These are phyloP conservation scores for Pulveroboletus sp. DNA, from an alignment of 1,284 basidiomycete genomes.

Conservation along the genomic window DNA sequence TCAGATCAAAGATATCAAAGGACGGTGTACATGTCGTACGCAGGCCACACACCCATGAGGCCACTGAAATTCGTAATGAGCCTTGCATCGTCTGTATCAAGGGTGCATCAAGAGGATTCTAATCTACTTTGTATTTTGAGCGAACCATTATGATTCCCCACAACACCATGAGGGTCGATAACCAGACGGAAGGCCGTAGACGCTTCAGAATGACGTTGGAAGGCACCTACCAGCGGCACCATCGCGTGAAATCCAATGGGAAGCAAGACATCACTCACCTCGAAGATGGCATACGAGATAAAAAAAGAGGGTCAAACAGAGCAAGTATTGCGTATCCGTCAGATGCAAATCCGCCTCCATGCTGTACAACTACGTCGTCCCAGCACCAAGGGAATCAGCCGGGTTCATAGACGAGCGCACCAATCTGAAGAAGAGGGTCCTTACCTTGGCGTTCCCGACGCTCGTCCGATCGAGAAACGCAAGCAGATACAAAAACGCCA, in stretches of 20 bases:
- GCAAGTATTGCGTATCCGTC: constrained; percentile 62
- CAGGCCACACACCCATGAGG: too few species aligned
- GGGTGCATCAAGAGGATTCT: too few species aligned
- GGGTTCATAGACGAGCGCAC: not conserved
- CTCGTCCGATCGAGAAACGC: constrained; percentile 78
- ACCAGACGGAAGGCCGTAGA: too few species aligned
- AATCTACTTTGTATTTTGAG: not conserved
- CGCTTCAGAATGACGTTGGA: constrained; percentile 73
- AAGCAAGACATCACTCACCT: constrained; percentile 36
- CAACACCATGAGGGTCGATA: constrained; percentile 62
- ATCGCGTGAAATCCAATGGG: not conserved
- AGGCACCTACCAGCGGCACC: constrained; percentile 47
- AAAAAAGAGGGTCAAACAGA: constrained; percentile 66
- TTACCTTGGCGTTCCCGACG: constrained; percentile 78
- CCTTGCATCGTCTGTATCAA: too few species aligned
- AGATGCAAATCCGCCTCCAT: too few species aligned
- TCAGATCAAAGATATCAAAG: too few species aligned
- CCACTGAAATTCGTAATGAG: too few species aligned
- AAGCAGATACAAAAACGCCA: constrained; percentile 72
- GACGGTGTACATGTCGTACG: too few species aligned
- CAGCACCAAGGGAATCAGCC: not conserved
- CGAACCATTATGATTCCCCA: constrained; percentile 75
- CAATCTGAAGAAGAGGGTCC: not conserved
- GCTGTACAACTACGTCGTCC: constrained; percentile 50
- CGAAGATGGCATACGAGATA: constrained; percentile 65